Percentiles rank a stretch among this genome's conserved stretches.
These are phyloP conservation scores for Boechera retrofracta DNA, from an alignment of 345 rosid genomes.

Conservation along the genomic window DNA sequence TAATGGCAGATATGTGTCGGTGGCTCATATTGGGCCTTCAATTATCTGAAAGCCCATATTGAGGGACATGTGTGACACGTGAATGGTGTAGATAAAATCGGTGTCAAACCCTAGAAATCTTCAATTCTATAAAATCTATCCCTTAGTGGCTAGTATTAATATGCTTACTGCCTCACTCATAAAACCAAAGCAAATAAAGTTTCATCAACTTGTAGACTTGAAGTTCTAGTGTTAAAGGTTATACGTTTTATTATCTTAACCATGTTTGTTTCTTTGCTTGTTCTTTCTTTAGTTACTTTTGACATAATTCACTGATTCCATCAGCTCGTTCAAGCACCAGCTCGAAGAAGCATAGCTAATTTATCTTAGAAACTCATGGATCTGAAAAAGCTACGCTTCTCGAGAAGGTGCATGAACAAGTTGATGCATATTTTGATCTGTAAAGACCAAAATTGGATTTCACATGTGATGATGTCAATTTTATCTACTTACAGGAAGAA, in stretches of 20 bases:
- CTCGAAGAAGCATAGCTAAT: slow-evolving; percentile 18
- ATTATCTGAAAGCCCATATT: not conserved
- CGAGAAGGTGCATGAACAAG: slow-evolving; percentile 13
- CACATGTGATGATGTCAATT: not conserved
- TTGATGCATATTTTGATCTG: slow-evolving; percentile 14
- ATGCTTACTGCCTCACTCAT: not conserved
- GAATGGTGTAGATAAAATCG: not conserved
- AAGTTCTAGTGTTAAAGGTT: not conserved
- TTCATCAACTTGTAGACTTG: not conserved
- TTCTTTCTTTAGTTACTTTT: not conserved
- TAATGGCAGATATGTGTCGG: not conserved
- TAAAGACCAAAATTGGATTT: slow-evolving; percentile 3
- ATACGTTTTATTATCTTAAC: not conserved
- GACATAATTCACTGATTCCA: slow-evolving; percentile 1
- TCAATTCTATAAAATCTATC: not conserved
- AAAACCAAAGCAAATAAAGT: not conserved
- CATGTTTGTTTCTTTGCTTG: not conserved
- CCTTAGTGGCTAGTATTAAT: not conserved
- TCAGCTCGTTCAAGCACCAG: slow-evolving; percentile 22
- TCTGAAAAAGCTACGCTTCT: slow-evolving; percentile 23
- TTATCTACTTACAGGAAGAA: not conserved
- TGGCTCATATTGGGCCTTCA: not conserved
- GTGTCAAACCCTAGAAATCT: not conserved
- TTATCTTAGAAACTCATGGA: not conserved
- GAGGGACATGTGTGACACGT: slow-evolving; percentile 1